phyloP scores from a whole-genome alignment of 2,329 filamentous ascomycete species.

The Verticillium dahliae region DNA sequence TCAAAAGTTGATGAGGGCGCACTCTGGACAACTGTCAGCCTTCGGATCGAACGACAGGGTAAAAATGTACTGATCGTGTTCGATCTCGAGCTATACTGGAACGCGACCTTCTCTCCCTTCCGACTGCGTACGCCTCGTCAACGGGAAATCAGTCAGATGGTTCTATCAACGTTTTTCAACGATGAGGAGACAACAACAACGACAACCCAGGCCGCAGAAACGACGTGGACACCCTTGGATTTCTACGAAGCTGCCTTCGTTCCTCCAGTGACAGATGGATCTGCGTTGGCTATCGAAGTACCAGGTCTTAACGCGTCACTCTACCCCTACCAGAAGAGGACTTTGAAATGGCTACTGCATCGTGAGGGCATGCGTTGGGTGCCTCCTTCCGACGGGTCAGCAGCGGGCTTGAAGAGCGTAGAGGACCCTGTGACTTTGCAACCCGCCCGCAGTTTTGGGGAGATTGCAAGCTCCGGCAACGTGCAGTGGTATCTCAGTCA shows the following conservation, averaged over 20 bases:
- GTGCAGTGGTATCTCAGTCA: conserved; percentile 52
- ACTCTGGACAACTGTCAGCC: conserved; percentile 26
- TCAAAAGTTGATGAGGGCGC: conserved; percentile 13
- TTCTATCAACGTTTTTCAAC: conserved; percentile 31
- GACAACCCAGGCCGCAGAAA: conserved; percentile 7
- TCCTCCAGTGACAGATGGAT: conserved; percentile 38
- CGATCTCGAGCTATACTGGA: conserved; percentile 33
- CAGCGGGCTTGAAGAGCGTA: conserved; percentile 12
- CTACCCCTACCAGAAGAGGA: conserved; percentile 67
- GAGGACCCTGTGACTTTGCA: neutral
- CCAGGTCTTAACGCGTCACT: conserved; percentile 42
- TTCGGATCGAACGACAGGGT: conserved; percentile 21
- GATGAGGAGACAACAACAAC: conserved; percentile 12
- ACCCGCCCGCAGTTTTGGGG: conserved; percentile 7
- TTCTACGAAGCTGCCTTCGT: conserved; percentile 68
- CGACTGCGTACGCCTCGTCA: conserved; percentile 20
- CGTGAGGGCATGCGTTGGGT: conserved; percentile 56
- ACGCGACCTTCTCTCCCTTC: conserved; percentile 26
- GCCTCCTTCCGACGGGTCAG: conserved; percentile 8
- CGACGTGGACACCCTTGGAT: conserved; percentile 36
- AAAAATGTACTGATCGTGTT: conserved; percentile 22
- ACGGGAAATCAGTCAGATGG: conserved; percentile 22
- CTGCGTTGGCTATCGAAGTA: conserved; percentile 31
- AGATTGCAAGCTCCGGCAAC: neutral
- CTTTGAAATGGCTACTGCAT: conserved; percentile 62